Base-by-base conservation (phyloP, 73 alveolate species). In the Paramecium biaurelia region DNA sequence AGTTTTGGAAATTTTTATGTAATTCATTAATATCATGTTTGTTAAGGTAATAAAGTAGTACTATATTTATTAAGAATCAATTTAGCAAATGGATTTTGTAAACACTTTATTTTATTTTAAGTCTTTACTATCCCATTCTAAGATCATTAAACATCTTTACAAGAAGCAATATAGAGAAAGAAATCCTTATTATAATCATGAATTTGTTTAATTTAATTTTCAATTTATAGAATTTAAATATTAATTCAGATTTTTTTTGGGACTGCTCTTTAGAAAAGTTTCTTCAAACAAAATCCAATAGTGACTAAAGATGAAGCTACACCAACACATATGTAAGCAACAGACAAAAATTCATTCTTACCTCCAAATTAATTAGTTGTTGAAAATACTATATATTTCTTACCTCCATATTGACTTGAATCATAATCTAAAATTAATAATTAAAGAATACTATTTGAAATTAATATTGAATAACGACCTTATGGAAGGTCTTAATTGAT, bases 351-450 rank as follows among this genome's bases (percentile, higher is more conserved):
- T 84, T 92, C 79, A 85, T 96, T 94, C 92, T 94, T 96, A 30
- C 99, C 99, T 68, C 99, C 99, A 63, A 96, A 92, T 20, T 88
- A 92, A 56, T 92, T 89, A 21, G 96, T 94, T 5, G 98, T 96
- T 47, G 98, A 93, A 72, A 96, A 87, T 24, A 96, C 95, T 72
- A 96, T 86, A 45, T 67, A 74, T 86, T 96, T 96, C 70, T 94
- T 79, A 58, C 98, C 98, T 57, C 92, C 92, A 86, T 94, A 96
- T n/a, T 89, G 21, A 58, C 93, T 57, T 12, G 95, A 97, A 76
- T 93, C 96, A 92, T 95, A 96, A 18, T 76, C 84, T 94, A 93
- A 88, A 92, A 18, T 76, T 21, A 23, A 96, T 85, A 12, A 95
- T 37, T 59, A 28, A 18, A 15, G 14, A 85, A 92, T 95, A 5